Evolutionary conservation across 2,329 filamentous ascomycete genomes (phyloP), one percentile per base, ranked within the genome.

Genomic region (Xylariaceae sp.): DNA sequence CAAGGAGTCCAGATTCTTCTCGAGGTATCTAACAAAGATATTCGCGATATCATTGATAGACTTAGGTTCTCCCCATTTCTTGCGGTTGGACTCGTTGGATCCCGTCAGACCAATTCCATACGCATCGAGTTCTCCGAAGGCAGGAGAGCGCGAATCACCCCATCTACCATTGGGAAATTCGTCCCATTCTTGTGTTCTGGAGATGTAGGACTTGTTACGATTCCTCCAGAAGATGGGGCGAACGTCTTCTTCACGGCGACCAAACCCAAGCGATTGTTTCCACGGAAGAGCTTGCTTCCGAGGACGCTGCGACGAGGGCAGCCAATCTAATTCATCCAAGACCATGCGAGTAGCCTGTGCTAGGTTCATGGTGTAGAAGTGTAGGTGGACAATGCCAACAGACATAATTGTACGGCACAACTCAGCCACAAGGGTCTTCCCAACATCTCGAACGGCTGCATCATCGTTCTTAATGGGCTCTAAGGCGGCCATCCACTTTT

Each of bases 301-400:
- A 3, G 93, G 92, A 26, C 88, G 87, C 61, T 90, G 87, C 6
- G 86, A 80, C 17, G 89, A 90, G 1, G 95, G 94, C 46, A 91
- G 83, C 75, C 96, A 86, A 51, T 87, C 82, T 21, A 99, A 82
- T 74, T 97, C 93, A 67, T 98, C 93, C 12, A 99, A 83, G 21
- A 99, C 87, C 89, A 97, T 93, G 67, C 90, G 88, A 1, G 94
- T 97, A 47, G 95, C 91, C 74, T 96, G 92, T 9, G 92, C 94
- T 17, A 99, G 82, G 76, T 99, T 99, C 95, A 99, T 99, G 59
- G 95, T 99, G 79, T 99, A 99, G 76, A 99, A 99, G 76, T 99
- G 95, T 64, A 99, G 76, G 72, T 97, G 92, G 62, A 87, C 83
- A 65, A 97, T 91, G 36, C 93, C 95, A 31, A 87, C 87, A 57